phyloP scores from a whole-genome alignment of 1,284 basidiomycete genomes.

The Farysia itapuensis region DNA sequence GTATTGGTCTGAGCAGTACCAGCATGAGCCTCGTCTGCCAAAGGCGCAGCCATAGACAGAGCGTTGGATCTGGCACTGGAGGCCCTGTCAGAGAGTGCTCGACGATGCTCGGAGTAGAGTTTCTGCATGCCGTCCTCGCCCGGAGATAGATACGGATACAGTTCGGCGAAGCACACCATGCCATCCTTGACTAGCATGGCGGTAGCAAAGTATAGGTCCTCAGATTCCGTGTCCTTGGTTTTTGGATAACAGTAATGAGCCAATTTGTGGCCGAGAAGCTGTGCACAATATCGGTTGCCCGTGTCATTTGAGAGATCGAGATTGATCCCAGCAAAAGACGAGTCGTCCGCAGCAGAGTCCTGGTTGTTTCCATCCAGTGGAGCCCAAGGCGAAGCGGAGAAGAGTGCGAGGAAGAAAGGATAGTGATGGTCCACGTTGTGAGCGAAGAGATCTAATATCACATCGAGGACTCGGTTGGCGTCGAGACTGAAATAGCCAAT shows the following conservation, averaged over 20 bases:
- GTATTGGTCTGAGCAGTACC: constrained; percentile 28
- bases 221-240: constrained; percentile 66
- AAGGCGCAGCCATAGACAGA: constrained; percentile 79
- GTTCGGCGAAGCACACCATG: constrained; percentile 78
- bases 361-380: constrained; percentile 8
- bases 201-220: constrained; percentile 76
- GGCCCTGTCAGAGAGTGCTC: constrained; percentile 66
- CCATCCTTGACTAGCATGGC: constrained; percentile 86
- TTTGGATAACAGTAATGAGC: constrained; percentile 72
- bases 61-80: constrained; percentile 74
- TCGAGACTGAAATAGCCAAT: constrained; percentile 87
- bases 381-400: constrained; percentile 81
- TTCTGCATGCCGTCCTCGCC: constrained; percentile 43
- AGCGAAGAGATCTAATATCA: constrained; percentile 88
- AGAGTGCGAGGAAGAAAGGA: constrained; percentile 84
- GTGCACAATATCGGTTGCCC: constrained; percentile 69
- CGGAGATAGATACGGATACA: constrained; percentile 75
- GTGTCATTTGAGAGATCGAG: constrained; percentile 53
- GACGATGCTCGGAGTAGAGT: constrained; percentile 71
- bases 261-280: constrained; percentile 95
- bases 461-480: constrained; percentile 87
- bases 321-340: constrained; percentile 9
- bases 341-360: background rate
- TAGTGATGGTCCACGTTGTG: constrained; percentile 80
- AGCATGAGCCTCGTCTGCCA: constrained; percentile 65